Conservation (phyloP, 192 early-diverging fungal species). For the Cladochytrium replicatum region DNA sequence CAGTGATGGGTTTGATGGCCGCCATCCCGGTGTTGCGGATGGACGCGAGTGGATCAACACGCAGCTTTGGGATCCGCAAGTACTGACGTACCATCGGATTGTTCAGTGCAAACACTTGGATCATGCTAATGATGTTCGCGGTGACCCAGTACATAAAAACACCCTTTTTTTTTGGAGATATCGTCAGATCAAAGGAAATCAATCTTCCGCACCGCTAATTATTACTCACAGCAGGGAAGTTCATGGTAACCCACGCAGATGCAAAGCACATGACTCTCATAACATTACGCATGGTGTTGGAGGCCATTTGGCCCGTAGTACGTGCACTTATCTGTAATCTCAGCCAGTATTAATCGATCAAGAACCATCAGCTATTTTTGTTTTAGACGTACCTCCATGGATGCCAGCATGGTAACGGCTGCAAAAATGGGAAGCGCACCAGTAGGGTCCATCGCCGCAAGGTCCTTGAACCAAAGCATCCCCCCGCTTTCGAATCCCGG, state of each 20-base stretch:
- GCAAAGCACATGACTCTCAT: constrained; percentile 17
- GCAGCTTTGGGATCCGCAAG: constrained; percentile 45
- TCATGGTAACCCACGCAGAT: constrained; percentile 14
- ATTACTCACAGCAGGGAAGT: constrained; percentile 25
- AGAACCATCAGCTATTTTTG: neutral
- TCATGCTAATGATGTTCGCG: constrained; percentile 59
- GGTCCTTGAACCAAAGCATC: constrained; percentile 72
- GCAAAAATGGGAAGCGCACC: constrained; percentile 73
- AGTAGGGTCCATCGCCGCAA: constrained; percentile 70
- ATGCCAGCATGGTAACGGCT: constrained; percentile 54
- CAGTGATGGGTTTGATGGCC: too few species aligned
- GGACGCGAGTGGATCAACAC: too few species aligned
- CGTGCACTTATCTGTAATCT: neutral
- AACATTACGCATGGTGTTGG: constrained; percentile 22
- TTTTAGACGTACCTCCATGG: constrained; percentile 45
- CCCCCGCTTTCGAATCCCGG: constrained; percentile 74
- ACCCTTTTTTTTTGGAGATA: too few species aligned
- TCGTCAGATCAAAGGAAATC: too few species aligned
- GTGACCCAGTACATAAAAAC: constrained; percentile 82
- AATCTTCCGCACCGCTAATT: too few species aligned
- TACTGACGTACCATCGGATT: constrained; percentile 39
- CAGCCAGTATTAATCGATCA: neutral
- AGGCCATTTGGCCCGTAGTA: neutral
- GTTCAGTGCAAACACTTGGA: constrained; percentile 60
- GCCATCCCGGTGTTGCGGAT: too few species aligned